phyloP scores from a whole-genome alignment of 164 flowering plant genomes.

The Euptelea pleiosperma region DNA sequence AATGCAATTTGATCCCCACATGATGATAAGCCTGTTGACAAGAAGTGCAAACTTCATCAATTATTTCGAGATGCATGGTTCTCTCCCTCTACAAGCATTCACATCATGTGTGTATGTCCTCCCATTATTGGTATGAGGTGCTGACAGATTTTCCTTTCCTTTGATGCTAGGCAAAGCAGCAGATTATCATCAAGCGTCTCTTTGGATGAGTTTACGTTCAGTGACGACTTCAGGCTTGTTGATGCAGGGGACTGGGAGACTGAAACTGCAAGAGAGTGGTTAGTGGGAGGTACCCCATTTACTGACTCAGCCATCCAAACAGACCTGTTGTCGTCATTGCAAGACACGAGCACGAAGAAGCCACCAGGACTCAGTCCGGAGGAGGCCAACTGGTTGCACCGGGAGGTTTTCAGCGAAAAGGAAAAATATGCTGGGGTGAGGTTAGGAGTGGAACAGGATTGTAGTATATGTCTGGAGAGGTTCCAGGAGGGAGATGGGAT shows the following conservation, averaged over 20 bases:
- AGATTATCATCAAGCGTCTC: conserved; percentile 20
- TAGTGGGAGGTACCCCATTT: conserved; percentile 11
- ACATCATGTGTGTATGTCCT: neutral
- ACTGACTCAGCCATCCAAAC: conserved; percentile 15
- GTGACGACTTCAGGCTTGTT: conserved; percentile 38
- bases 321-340: conserved; percentile 15
- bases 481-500: conserved; percentile 55
- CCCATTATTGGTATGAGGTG: neutral
- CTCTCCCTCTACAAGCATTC: neutral
- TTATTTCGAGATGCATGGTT: neutral
- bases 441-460: conserved; percentile 10
- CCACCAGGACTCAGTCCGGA: conserved; percentile 65
- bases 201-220: conserved; percentile 20
- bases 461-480: conserved; percentile 50
- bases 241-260: conserved; percentile 50
- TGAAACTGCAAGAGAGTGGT: conserved; percentile 32
- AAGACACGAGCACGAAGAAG: conserved; percentile 30
- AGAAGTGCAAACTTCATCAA: no score
- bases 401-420: conserved; percentile 32
- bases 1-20: no score
- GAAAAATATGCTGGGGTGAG: conserved; percentile 12
- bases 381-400: conserved; percentile 36
- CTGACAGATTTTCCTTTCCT: neutral
- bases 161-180: conserved; percentile 33
- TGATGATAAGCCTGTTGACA: no score